Conservation (phyloP, 305 asterid genomes). For the Solanum hybrid region DNA sequence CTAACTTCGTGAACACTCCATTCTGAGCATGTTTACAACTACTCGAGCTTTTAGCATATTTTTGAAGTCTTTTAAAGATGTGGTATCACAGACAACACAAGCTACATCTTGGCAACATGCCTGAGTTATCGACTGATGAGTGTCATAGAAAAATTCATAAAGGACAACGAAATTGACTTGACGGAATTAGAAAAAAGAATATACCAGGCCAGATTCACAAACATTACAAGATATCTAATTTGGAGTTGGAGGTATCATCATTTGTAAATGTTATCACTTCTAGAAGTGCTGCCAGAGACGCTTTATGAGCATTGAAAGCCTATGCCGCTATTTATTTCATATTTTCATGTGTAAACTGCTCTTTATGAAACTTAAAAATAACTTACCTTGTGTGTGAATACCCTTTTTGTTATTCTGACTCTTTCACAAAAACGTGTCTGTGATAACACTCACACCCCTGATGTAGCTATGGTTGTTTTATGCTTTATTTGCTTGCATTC, state of each 20-base stretch:
- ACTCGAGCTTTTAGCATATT: background rate
- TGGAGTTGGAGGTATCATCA: constrained; percentile 68
- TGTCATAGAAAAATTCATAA: background rate
- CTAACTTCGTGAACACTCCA: background rate
- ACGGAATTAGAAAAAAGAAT: background rate
- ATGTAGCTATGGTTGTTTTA: background rate
- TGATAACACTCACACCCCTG: background rate
- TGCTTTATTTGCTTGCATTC: background rate
- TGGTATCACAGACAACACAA: background rate
- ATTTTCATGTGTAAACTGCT: background rate
- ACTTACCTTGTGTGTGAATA: background rate
- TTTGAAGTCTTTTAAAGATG: background rate
- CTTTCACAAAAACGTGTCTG: background rate
- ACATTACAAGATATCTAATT: constrained; percentile 58
- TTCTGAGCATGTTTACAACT: background rate
- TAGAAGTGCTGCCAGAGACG: constrained; percentile 76
- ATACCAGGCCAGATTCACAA: background rate
- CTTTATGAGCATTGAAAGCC: constrained; percentile 30
- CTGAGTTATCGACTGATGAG: background rate
- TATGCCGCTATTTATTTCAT: background rate
- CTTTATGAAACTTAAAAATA: background rate
- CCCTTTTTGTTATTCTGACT: background rate
- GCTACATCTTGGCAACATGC: background rate
- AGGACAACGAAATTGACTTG: background rate
- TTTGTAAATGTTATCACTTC: constrained; percentile 60